These are phyloP conservation scores for Dactylis glomerata DNA, from an alignment of 176 grass and related monocot genomes.

Conservation along the genomic window DNA sequence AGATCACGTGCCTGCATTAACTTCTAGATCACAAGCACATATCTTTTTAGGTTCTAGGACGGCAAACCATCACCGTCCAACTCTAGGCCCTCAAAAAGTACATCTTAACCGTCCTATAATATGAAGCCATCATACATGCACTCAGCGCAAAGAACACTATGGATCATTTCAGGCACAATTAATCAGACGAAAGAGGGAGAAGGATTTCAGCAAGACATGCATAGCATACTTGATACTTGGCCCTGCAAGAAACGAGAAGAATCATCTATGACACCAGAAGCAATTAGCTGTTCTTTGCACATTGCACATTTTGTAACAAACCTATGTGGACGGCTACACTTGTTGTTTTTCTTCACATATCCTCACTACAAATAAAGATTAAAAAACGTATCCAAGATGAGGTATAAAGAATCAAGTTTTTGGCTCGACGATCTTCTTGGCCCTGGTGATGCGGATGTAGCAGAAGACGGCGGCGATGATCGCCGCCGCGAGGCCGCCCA, in stretches of 20 bases:
- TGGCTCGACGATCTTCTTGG: slow-evolving; percentile 40
- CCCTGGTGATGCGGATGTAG: slow-evolving; percentile 89
- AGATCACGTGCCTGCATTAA: slow-evolving; percentile 42
- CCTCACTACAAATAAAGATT: slow-evolving; percentile 3
- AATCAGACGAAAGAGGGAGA: background rate
- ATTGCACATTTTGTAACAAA: slow-evolving; percentile 30
- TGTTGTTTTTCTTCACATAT: background rate
- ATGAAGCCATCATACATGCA: background rate
- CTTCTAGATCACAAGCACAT: background rate
- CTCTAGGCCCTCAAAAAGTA: background rate
- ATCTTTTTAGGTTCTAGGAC: slow-evolving; percentile 16
- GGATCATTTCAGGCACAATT: background rate
- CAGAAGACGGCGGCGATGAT: slow-evolving; percentile 59
- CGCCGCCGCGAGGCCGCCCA: slow-evolving; percentile 54
- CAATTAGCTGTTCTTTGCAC: slow-evolving; percentile 26
- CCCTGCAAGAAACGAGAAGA: background rate
- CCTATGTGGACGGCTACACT: slow-evolving; percentile 23
- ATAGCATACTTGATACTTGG: too few species aligned
- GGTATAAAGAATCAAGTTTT: slow-evolving; percentile 46
- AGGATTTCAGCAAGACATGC: background rate
- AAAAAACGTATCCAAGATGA: background rate
- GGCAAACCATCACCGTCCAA: background rate
- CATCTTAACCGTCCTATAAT: background rate
- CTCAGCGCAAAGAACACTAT: background rate
- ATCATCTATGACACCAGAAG: slow-evolving; percentile 11